A percentile compares a stretch with the other conserved stretches of the same genome.
Conservation (phyloP, 2,329 filamentous ascomycete species). For the Ploettnerulaceae sp. region DNA sequence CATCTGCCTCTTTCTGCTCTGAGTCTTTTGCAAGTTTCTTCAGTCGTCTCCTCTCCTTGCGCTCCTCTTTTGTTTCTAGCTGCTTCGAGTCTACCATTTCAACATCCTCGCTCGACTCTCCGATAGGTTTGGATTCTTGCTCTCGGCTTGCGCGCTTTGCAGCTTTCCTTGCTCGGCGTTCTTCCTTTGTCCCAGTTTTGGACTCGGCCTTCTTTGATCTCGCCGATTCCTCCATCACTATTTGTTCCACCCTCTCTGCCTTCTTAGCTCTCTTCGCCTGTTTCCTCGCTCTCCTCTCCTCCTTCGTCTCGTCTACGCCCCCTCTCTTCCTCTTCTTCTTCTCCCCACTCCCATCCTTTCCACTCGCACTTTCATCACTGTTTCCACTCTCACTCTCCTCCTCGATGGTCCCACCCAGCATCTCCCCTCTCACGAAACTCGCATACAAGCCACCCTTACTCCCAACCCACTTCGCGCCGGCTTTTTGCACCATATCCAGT, state of each 20-base stretch:
- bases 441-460: slow-evolving; percentile 60
- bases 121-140: neutral
- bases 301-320: slow-evolving; percentile 31
- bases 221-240: slow-evolving; percentile 20
- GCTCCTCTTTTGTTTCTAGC: slow-evolving; percentile 35
- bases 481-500: slow-evolving; percentile 52
- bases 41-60: slow-evolving; percentile 35
- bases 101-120: slow-evolving; percentile 3
- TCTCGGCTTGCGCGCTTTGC: slow-evolving; percentile 8
- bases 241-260: slow-evolving; percentile 23
- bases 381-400: slow-evolving; percentile 21
- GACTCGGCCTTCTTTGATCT: neutral
- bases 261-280: slow-evolving; percentile 38
- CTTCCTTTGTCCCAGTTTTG: slow-evolving; percentile 7
- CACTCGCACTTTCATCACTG: slow-evolving; percentile 9
- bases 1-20: slow-evolving; percentile 16
- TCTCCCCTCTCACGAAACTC: slow-evolving; percentile 78
- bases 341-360: slow-evolving; percentile 13
- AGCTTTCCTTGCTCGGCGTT: slow-evolving; percentile 10
- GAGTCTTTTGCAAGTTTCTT: slow-evolving; percentile 31
- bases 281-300: slow-evolving; percentile 33
- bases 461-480: slow-evolving; percentile 54
- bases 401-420: slow-evolving; percentile 65
- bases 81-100: slow-evolving; percentile 5
- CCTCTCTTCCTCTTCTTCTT: slow-evolving; percentile 31